Percentiles rank a stretch among this genome's conserved stretches.
Evolutionary conservation across 352 stramenopile genomes (phyloP).

Genomic region (Phytophthora quininea): DNA sequence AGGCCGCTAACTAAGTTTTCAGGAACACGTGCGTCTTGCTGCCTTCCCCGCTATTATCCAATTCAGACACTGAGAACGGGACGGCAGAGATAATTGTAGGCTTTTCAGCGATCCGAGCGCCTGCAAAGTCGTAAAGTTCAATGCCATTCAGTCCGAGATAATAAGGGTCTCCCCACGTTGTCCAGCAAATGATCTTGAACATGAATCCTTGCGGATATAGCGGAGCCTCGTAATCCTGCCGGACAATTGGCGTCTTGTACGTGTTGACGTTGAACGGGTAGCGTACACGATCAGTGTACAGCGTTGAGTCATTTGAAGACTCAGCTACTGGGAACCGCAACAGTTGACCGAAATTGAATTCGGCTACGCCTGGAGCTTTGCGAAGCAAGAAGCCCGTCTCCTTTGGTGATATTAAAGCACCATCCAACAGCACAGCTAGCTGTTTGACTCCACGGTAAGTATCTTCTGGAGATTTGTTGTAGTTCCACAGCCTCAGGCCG

Average conservation of each 20-base stretch:
- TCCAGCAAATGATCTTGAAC: conserved; percentile 85
- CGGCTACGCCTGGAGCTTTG: conserved; percentile 71
- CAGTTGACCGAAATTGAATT: conserved; percentile 82
- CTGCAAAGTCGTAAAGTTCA: conserved; percentile 75
- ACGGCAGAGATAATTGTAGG: conserved; percentile 52
- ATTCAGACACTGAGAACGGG: conserved; percentile 64
- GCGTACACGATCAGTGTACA: conserved; percentile 45
- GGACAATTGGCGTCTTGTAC: conserved; percentile 78
- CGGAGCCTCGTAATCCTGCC: conserved; percentile 88
- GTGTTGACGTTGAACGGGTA: conserved; percentile 48
- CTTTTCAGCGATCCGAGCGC: conserved; percentile 40
- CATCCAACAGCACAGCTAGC: conserved; percentile 56
- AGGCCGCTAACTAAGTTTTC: conserved; percentile 68
- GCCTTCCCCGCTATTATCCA: conserved; percentile 21
- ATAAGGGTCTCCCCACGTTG: conserved; percentile 85
- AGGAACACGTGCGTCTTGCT: conserved; percentile 53
- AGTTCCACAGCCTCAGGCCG: conserved; percentile 81
- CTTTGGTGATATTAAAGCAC: conserved; percentile 50
- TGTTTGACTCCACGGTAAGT: conserved; percentile 73
- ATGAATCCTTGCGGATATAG: conserved; percentile 85
- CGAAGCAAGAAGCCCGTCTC: conserved; percentile 71
- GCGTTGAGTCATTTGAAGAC: neutral
- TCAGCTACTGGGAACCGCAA: conserved; percentile 38
- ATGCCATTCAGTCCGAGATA: conserved; percentile 85
- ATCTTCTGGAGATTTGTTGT: conserved; percentile 84